phyloP scores from a whole-genome alignment of 2,329 filamentous ascomycete species.

The Tolypocladium inflatum region DNA sequence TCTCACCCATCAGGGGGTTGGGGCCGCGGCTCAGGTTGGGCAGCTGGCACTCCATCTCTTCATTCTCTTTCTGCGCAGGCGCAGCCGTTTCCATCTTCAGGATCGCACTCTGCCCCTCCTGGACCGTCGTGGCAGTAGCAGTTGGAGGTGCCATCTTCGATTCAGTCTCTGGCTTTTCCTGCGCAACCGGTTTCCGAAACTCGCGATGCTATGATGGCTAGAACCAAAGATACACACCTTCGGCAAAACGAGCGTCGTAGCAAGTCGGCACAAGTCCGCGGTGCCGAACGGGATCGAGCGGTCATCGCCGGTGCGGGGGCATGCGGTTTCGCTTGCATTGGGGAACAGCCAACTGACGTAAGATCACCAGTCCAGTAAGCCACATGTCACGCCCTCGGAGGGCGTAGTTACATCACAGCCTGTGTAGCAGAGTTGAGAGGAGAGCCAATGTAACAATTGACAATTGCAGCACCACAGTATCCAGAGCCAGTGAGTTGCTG shows the following conservation, averaged over 20 bases:
- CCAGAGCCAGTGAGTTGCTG: background rate
- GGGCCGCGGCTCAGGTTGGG: conserved; percentile 12
- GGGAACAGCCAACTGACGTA: background rate
- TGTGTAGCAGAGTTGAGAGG: background rate
- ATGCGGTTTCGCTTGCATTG: background rate
- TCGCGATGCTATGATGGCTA: background rate
- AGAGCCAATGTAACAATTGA: background rate
- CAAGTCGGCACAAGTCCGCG: background rate
- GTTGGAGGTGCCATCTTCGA: conserved; percentile 7
- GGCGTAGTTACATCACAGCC: background rate
- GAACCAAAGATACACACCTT: background rate
- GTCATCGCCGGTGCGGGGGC: background rate
- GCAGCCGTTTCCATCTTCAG: conserved; percentile 3
- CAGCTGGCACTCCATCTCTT: conserved; percentile 9
- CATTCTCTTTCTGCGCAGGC: background rate
- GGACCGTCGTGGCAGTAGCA: conserved; percentile 1
- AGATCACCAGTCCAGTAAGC: background rate
- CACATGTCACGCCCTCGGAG: background rate
- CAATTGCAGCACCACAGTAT: background rate
- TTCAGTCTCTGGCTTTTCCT: background rate
- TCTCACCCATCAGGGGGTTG: conserved; percentile 12
- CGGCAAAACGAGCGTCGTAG: background rate
- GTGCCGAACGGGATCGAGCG: background rate
- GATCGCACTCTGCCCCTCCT: background rate
- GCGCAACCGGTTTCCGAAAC: background rate